A percentile compares a stretch with the other conserved stretches of the same genome.
phyloP scores from a whole-genome alignment of 495 filamentous ascomycete genomes.

The Astrothelium subdiscretum region DNA sequence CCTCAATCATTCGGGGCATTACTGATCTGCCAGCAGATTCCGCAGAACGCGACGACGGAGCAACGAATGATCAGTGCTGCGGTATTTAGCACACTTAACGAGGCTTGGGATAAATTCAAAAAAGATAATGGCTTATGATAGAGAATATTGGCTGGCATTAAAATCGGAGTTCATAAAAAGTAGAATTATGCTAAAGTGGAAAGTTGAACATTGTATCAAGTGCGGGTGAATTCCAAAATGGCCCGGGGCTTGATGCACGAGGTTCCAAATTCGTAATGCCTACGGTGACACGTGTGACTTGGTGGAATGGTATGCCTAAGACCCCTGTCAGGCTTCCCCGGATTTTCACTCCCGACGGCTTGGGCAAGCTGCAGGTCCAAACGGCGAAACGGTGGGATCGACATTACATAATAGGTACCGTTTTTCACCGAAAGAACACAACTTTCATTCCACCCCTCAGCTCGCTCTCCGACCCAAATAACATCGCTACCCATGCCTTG shows the following conservation, averaged over 20 bases:
- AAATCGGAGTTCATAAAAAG: neutral
- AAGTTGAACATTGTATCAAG: neutral
- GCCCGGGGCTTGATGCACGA: too few species aligned
- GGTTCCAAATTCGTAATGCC: too few species aligned
- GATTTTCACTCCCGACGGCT: neutral
- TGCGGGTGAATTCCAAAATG: too few species aligned
- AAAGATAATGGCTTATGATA: slow-evolving; percentile 65
- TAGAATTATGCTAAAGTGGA: neutral
- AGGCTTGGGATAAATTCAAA: slow-evolving; percentile 98
- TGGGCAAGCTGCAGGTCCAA: neutral
- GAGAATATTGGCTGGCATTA: neutral
- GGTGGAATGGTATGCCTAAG: too few species aligned
- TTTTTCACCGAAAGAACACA: neutral
- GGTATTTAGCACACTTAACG: slow-evolving; percentile 88
- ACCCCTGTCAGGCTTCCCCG: neutral
- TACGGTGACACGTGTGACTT: too few species aligned
- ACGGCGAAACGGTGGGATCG: neutral
- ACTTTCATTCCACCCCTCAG: too few species aligned
- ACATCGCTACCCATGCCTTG: too few species aligned
- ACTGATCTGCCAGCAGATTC: slow-evolving; percentile 44
- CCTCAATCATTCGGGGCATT: slow-evolving; percentile 4
- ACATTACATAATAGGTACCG: neutral
- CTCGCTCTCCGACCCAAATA: too few species aligned
- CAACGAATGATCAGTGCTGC: slow-evolving; percentile 82
- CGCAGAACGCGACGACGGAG: slow-evolving; percentile 82